Evolutionary conservation across 2,329 filamentous ascomycete species (phyloP), one percentile per base, ranked within the genome.

Genomic region (Verticillium dahliae): DNA sequence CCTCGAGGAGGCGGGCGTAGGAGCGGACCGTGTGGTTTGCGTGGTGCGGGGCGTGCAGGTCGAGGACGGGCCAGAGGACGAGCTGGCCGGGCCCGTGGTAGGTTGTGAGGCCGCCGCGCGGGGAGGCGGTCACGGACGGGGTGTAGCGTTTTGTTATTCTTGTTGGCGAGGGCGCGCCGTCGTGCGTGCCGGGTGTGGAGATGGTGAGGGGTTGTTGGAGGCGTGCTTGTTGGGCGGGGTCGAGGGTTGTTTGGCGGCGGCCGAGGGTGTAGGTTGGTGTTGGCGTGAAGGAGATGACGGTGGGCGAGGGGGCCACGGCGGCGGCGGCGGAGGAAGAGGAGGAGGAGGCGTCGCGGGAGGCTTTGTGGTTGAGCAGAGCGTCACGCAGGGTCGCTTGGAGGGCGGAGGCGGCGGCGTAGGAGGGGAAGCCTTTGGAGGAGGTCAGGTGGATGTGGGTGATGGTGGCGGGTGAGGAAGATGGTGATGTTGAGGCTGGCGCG

Each of bases 11-110:
- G 39, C 86, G 82, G 6, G 96, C 89, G 75, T 96, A 97, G 64
- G 84, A 85, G 18, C 91, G 80, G 13, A 95, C 89, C 4, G 84
- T 87, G 22, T 95, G 79, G 56, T 70, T 78, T 0, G 78, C 76
- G 66, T 92, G 84, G 11, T 74, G 66, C 0, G 74, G 70, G 6
- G 84, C 81, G 60, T 85, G 85, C 61, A 98, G 82, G 73, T 97
- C 92, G n/a, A 96, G 73, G 58, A 97, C 85, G 3, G 94, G 92
- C 80, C 96, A 99, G n/a, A 93, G 86, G 39, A 97, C 90, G 57
- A 96, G 77, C 73, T 99, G 95, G 0, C 94, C 94, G 0, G 94
- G 95, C 0, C 94, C 95, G 73, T 99, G 95, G 78, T 97, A 98
- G 2, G 95, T 98, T 0, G 91, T 93, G 66, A 96, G 87, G 0